Evolutionary conservation across 2,329 filamentous ascomycete species (phyloP), one percentile per base, ranked within the genome.

Genomic region (Fusarium agapanthi): DNA sequence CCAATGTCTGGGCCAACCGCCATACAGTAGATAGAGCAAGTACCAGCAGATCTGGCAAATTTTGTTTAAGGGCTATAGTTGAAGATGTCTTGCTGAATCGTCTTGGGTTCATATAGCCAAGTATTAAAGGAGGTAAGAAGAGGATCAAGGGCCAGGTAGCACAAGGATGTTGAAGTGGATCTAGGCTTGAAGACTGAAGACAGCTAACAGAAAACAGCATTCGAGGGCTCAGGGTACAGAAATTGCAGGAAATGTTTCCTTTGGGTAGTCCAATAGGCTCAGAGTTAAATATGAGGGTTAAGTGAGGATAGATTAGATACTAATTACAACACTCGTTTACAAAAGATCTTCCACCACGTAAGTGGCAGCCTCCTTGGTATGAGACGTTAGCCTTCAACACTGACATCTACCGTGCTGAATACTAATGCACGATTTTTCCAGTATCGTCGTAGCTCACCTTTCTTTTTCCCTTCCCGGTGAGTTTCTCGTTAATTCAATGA

Each of bases 221-320:
- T 43, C 5, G 5, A 11, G 15, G n/a, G 11, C 18, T 24, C 4
- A 12, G 41, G 15, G 5, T 24, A 5, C 0, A 18, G 16, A 24
- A 16, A 24, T 24, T 43, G 15, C n/a, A 0, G n/a, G 8, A 24
- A 11, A 15, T 44, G 2, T 13, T 12, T 14, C 16, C 41, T 20
- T 26, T 20, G 6, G 6, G 13, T 20, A 6, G 2, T 20, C 26
- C 1, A 44, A 12, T 16, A 18, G 5, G 18, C 7, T 26, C 16
- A 26, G 7, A 26, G 11, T 20, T 2, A 26, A 13, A 9, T 18
- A 11, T 5, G 0, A 20, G 26, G 11, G 24, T 16, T 13, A 1
- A 7, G 11, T 26, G 0, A 14, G 24, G 9, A 26, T 26, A 20
- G 4, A 20, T 14, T 12, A 4, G 12, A 20, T 13, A 1, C n/a